A percentile compares a stretch with the other conserved stretches of the same genome.
Evolutionary conservation across 2,329 filamentous ascomycete species (phyloP).

Genomic region (Phialophora tarda): DNA sequence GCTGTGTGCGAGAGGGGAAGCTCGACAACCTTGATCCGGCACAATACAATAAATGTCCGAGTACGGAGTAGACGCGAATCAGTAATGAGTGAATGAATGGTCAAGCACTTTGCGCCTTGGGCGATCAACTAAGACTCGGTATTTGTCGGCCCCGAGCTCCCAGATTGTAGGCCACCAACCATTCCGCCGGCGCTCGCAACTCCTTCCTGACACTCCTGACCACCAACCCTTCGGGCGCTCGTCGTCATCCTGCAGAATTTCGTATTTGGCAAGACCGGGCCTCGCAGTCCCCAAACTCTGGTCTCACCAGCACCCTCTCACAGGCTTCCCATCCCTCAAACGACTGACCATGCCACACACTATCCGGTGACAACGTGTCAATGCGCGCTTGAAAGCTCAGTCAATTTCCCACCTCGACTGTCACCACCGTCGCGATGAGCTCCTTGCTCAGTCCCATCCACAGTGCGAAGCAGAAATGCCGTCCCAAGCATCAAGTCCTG

Average conservation of each 20-base stretch:
- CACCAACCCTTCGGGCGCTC: not conserved
- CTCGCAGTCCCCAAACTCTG: conserved; percentile 4
- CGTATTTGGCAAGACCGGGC: not conserved
- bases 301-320: conserved; percentile 15
- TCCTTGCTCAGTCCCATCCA: conserved; percentile 53
- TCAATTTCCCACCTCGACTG: conserved; percentile 14
- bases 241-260: conserved; percentile 23
- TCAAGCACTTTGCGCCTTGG: not conserved
- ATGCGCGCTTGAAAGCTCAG: conserved; percentile 23
- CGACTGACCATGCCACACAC: conserved; percentile 11
- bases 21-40: not conserved
- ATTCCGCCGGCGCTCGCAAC: not conserved
- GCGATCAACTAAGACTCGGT: not conserved
- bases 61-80: not conserved
- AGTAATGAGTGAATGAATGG: not conserved
- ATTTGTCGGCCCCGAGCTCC: not conserved
- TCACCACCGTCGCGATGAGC: conserved; percentile 33
- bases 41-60: not conserved
- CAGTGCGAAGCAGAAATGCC: conserved; percentile 66
- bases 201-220: not conserved
- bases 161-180: not conserved
- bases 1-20: not conserved
- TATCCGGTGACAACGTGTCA: conserved; percentile 8
- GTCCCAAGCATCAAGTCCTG: conserved; percentile 95
- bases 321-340: conserved; percentile 9